Evolutionary conservation across 1,284 basidiomycete genomes (phyloP).

Genomic region (Irpex lacteus): DNA sequence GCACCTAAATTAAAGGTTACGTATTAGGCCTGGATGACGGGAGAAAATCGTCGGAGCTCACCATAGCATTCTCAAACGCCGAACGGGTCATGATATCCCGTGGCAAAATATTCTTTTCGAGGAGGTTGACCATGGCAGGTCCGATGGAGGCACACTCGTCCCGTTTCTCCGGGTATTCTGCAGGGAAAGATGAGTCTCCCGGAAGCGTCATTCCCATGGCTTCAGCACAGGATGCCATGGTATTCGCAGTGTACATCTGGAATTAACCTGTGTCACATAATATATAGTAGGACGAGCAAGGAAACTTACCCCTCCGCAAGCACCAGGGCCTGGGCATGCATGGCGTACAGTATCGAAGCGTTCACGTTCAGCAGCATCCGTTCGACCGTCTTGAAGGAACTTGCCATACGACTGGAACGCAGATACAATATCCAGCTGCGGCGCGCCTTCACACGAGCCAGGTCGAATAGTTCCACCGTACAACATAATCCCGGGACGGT

Average conservation of each 20-base stretch:
- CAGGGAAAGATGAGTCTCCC: constrained; percentile 94
- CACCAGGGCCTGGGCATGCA: constrained; percentile 93
- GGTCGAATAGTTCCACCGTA: constrained; percentile 95
- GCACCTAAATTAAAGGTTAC: constrained; percentile 47
- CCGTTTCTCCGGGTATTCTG: constrained; percentile 84
- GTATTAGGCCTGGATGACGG: constrained; percentile 15
- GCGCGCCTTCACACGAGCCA: constrained; percentile 80
- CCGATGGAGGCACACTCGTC: constrained; percentile 85
- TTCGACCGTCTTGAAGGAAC: constrained; percentile 87
- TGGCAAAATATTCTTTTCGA: constrained; percentile 92
- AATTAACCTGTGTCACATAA: background rate
- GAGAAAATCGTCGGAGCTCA: constrained; percentile 26
- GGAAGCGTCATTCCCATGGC: constrained; percentile 94
- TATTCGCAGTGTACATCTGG: constrained; percentile 95
- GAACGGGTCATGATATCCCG: constrained; percentile 94
- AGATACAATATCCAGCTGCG: constrained; percentile 88
- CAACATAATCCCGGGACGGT: constrained; percentile 94
- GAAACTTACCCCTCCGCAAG: constrained; percentile 86
- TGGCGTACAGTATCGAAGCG: constrained; percentile 86
- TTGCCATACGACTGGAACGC: constrained; percentile 96
- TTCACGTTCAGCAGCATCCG: constrained; percentile 75
- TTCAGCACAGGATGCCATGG: constrained; percentile 92
- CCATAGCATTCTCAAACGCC: constrained; percentile 98
- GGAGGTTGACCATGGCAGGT: constrained; percentile 76
- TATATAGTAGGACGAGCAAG: background rate